Percentiles rank a stretch among this genome's conserved stretches.
These are phyloP conservation scores for Globisporangium iwayamae DNA, from an alignment of 352 stramenopile species.

Conservation along the genomic window DNA sequence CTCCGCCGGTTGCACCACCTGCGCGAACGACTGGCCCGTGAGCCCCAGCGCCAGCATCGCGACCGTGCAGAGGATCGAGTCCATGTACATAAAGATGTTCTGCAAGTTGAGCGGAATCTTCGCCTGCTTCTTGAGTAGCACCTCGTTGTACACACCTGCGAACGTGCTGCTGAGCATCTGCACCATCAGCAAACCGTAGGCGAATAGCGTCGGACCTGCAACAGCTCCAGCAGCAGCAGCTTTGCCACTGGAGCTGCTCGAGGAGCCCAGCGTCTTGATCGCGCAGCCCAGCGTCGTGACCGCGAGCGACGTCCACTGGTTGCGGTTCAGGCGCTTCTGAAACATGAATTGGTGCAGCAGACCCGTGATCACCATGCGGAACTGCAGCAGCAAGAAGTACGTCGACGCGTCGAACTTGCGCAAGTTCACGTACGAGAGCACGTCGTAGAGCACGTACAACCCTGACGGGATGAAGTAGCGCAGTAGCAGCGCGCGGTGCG, in stretches of 20 bases:
- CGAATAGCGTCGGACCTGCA: conserved; percentile 29
- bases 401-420: conserved; percentile 68
- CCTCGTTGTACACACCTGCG: conserved; percentile 82
- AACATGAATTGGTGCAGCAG: conserved; percentile 80
- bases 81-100: conserved; percentile 85
- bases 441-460: conserved; percentile 80
- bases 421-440: conserved; percentile 82
- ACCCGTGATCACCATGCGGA: conserved; percentile 77
- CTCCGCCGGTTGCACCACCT: conserved; percentile 48
- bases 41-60: conserved; percentile 63
- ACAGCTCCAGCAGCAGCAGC: not conserved
- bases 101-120: conserved; percentile 73
- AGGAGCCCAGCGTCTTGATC: conserved; percentile 66
- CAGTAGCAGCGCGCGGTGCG: conserved; percentile 47
- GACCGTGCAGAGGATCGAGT: conserved; percentile 74
- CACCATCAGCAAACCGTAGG: conserved; percentile 59
- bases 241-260: conserved; percentile 4
- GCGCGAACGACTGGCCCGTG: conserved; percentile 59
- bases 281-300: conserved; percentile 71
- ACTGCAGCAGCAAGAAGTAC: conserved; percentile 79
- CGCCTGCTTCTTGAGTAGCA: conserved; percentile 72
- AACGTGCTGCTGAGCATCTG: conserved; percentile 84
- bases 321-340: conserved; percentile 61
- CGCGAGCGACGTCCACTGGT: conserved; percentile 70
- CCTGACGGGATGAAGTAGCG: conserved; percentile 74